These are phyloP conservation scores for Saccharomyces hybrid DNA, from an alignment of 1,139 yeast species.

Conservation along the genomic window DNA sequence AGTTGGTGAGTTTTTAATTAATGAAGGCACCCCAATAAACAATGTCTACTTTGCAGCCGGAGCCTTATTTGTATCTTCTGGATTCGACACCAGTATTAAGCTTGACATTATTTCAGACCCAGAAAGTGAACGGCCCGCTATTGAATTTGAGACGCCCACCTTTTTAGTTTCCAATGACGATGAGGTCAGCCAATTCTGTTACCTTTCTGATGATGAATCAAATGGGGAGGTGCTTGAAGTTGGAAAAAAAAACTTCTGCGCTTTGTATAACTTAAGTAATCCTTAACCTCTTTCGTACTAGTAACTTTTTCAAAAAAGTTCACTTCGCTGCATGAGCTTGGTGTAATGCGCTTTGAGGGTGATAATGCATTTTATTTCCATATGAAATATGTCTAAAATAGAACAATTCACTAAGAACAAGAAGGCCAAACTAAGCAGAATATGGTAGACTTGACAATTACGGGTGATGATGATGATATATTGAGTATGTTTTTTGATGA, in stretches of 20 bases:
- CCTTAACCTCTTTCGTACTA: not conserved
- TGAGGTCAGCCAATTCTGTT: constrained; percentile 13
- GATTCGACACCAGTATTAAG: constrained; percentile 17
- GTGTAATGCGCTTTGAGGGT: not conserved
- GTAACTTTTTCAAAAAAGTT: not conserved
- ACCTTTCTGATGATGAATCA: constrained; percentile 4
- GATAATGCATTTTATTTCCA: not conserved
- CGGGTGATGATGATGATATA: constrained; percentile 26
- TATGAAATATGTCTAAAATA: not conserved
- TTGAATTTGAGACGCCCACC: constrained; percentile 9
- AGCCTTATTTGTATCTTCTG: constrained; percentile 17
- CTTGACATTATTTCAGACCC: constrained; percentile 5
- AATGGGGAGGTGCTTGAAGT: constrained; percentile 12
- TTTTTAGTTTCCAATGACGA: constrained; percentile 19
- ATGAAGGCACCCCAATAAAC: constrained; percentile 15
- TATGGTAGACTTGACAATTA: not conserved
- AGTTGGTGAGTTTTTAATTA: constrained; percentile 9
- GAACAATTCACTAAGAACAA: not conserved
- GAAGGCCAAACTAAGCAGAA: not conserved
- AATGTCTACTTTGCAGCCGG: constrained; percentile 6
- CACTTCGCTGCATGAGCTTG: not conserved
- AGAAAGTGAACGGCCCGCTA: not conserved
- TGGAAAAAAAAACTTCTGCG: constrained; percentile 20
- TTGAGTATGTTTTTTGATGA: constrained; percentile 43
- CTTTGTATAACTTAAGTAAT: constrained; percentile 1